Percentiles rank a stretch among this genome's conserved stretches.
phyloP scores from a whole-genome alignment of 306 rosid species.

The Cicer arietinum region DNA sequence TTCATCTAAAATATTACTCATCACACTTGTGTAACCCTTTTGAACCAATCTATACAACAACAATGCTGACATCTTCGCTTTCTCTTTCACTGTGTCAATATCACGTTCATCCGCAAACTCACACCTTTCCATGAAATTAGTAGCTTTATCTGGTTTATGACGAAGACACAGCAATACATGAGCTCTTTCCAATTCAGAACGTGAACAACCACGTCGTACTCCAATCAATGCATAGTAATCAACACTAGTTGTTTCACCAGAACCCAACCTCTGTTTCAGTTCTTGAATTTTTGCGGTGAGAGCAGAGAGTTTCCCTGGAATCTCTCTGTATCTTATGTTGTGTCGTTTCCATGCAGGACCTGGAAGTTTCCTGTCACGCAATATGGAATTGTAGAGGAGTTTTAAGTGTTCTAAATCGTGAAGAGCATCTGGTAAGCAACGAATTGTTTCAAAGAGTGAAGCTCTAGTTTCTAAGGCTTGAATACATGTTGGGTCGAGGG shows the following conservation, averaged over 20 bases:
- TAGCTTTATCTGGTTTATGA: constrained; percentile 89
- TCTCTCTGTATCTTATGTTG: constrained; percentile 76
- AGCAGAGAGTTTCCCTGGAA: constrained; percentile 79
- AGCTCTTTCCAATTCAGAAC: constrained; percentile 88
- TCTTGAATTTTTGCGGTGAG: constrained; percentile 68
- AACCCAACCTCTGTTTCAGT: constrained; percentile 71
- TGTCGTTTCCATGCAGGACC: constrained; percentile 97
- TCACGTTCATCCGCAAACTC: constrained; percentile 78
- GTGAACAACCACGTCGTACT: constrained; percentile 82
- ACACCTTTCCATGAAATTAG: constrained; percentile 72
- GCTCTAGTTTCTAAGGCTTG: constrained; percentile 92
- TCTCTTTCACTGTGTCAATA: constrained; percentile 74
- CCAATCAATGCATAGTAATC: constrained; percentile 87
- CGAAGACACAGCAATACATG: constrained; percentile 68
- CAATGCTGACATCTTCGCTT: constrained; percentile 77
- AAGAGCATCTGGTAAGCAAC: constrained; percentile 84
- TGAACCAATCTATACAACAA: constrained; percentile 85
- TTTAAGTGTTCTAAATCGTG: constrained; percentile 92
- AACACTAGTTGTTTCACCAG: constrained; percentile 70
- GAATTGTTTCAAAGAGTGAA: constrained; percentile 69
- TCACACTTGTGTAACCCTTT: constrained; percentile 76
- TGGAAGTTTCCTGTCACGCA: constrained; percentile 81
- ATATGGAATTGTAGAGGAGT: constrained; percentile 82
- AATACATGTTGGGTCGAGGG: constrained; percentile 78
- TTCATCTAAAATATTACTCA: constrained; percentile 65